phyloP scores from a whole-genome alignment of 208 protist genomes.

The Trypanosoma platydactyli region DNA sequence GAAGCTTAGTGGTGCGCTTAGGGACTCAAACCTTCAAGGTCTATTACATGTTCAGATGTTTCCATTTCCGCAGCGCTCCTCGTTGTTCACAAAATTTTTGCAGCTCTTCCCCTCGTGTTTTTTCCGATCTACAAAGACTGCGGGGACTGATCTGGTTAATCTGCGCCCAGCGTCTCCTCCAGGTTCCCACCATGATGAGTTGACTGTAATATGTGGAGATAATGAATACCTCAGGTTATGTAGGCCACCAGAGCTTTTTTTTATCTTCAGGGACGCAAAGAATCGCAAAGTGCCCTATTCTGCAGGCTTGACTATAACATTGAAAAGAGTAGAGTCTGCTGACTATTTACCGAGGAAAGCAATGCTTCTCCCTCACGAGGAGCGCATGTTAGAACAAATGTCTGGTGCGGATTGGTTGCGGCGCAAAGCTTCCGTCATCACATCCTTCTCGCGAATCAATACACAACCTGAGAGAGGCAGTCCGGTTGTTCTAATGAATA shows the following conservation, averaged over 20 bases:
- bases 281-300: slow-evolving; percentile 68
- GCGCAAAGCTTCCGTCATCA: slow-evolving; percentile 4
- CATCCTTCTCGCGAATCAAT: background rate
- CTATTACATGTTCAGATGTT: slow-evolving; percentile 72
- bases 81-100: slow-evolving; percentile 51
- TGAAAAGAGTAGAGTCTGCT: slow-evolving; percentile 11
- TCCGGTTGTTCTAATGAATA: slow-evolving; percentile 19
- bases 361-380: slow-evolving; percentile 59
- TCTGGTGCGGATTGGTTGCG: slow-evolving; percentile 32
- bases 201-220: background rate
- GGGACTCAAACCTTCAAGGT: slow-evolving; percentile 31
- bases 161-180: no score
- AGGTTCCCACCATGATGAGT: background rate
- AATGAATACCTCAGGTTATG: background rate
- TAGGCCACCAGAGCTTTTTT: slow-evolving; percentile 42
- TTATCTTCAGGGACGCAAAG: slow-evolving; percentile 40
- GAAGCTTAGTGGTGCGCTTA: slow-evolving; percentile 59
- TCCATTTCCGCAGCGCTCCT: slow-evolving; percentile 59
- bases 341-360: slow-evolving; percentile 34
- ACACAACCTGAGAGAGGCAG: slow-evolving; percentile 1
- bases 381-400: slow-evolving; percentile 58
- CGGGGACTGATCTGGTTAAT: no score
- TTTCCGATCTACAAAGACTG: background rate
- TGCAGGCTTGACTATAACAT: slow-evolving; percentile 30
- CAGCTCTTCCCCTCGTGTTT: slow-evolving; percentile 42